Evolutionary conservation across 2,329 filamentous ascomycete species (phyloP).

Genomic region (Neospermospora avenae): DNA sequence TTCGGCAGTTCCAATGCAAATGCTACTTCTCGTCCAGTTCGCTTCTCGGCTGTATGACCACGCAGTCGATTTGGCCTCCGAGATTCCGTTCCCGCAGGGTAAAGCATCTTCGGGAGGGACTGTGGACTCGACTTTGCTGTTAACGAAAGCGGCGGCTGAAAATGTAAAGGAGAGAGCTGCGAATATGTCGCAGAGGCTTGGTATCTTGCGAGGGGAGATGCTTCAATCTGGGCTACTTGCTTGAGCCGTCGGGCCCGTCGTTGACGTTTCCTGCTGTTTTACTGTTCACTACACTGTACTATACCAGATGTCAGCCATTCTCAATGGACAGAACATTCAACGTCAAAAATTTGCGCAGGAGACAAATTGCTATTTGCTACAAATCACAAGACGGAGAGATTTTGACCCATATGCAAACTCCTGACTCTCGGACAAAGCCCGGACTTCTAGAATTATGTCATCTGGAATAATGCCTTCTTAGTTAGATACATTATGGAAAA

Average conservation of each 20-base stretch:
- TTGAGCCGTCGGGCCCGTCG: not conserved
- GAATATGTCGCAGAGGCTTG: constrained; percentile 13
- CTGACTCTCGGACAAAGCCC: no score
- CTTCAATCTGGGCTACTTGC: not conserved
- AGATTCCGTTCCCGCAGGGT: constrained; percentile 6
- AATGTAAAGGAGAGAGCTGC: constrained; percentile 20
- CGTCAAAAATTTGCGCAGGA: no score
- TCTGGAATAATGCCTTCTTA: no score
- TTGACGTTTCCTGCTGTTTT: not conserved
- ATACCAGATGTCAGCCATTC: no score
- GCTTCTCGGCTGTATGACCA: constrained; percentile 17
- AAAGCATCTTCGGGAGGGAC: not conserved
- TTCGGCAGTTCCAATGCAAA: constrained; percentile 22
- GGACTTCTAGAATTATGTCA: no score
- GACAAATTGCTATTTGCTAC: no score
- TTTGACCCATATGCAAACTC: no score
- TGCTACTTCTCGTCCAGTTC: constrained; percentile 24
- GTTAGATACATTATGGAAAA: no score
- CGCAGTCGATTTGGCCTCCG: constrained; percentile 18
- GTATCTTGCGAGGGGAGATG: not conserved
- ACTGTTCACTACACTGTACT: no score
- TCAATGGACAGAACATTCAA: no score
- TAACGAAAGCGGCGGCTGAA: constrained; percentile 16
- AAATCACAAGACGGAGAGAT: no score
- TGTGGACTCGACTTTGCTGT: not conserved